Base-by-base conservation (phyloP, 176 grass and related monocot genomes). In the Pontederia crassipes region DNA sequence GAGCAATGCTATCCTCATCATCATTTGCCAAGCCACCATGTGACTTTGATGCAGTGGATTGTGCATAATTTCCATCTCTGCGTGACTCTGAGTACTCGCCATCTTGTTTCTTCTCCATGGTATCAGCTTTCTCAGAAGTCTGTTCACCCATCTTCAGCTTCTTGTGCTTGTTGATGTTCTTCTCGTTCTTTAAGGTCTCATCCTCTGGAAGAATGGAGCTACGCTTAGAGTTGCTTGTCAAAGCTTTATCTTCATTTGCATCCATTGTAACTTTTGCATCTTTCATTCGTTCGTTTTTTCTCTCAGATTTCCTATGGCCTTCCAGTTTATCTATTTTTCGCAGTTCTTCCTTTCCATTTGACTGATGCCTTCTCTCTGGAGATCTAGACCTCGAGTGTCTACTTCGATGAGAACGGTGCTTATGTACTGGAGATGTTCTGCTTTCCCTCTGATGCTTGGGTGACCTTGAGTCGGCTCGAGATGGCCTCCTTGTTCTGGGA, bases 381-480 rank as follows among this genome's bases (percentile, higher is more conserved):
- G 93, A 91, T 81, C 84, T 91, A 12, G 92, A 97, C 78, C 84
- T 82, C 40, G 87, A 85, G 73, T 79, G 79, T 74, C 65, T 79
- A 56, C 75, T 71, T 60, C 3, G 64, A 54, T 29, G 71, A 28
- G 62, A 81, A 62, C 67, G 71, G 46, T 77, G 70, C 1, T 72
- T 75, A 61, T 32, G 61, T 72, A 67, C 67, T 62, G 86, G 81
- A 9, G 81, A 89, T 74, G 64, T 71, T 62, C 77, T 81, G 75
- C 71, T 89, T 61, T 71, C 78, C 68, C 68, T 89, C 16, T 70
- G 81, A 50, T 57, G 75, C 11, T 58, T 69, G 1, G 86, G 81
- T 58, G 86, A 89, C 70, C 81, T 89, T 72, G 86, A 89, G 73
- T 49, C 58, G 61, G 72, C 67, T 32, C 78, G 61, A 81, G 71